These are phyloP conservation scores for Mycosphaerella arachidis DNA, from an alignment of 2,329 filamentous ascomycete genomes.

Conservation along the genomic window DNA sequence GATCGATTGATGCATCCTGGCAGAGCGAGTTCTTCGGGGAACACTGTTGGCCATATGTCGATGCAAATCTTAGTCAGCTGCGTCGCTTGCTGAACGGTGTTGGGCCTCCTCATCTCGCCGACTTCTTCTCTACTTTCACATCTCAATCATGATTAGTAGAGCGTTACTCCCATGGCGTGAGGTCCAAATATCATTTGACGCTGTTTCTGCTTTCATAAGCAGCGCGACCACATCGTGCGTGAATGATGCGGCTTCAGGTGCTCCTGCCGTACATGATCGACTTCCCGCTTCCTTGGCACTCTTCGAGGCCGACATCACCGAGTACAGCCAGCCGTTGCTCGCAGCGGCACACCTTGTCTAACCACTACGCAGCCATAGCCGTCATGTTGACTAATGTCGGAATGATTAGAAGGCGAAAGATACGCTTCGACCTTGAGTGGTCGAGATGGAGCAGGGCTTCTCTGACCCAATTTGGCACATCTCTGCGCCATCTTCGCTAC, in stretches of 20 bases:
- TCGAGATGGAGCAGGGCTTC: conserved; percentile 10
- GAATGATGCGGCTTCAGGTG: neutral
- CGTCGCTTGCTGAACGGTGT: neutral
- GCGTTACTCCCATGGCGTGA: neutral
- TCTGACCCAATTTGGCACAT: neutral
- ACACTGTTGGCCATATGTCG: neutral
- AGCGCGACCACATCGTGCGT: neutral
- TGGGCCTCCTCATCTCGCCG: neutral
- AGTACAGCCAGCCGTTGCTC: neutral
- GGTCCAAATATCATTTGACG: neutral
- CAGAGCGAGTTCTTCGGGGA: neutral
- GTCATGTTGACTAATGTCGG: neutral
- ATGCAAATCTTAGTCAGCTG: neutral
- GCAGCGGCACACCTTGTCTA: neutral
- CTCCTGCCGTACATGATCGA: neutral
- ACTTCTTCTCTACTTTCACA: neutral
- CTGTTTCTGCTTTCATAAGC: neutral
- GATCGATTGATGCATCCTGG: neutral
- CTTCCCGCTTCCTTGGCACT: neutral
- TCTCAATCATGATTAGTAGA: neutral
- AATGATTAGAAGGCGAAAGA: conserved; percentile 13
- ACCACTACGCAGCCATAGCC: neutral
- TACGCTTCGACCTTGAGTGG: conserved; percentile 13
- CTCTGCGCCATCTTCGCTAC: neutral
- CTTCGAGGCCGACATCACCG: neutral